Base-by-base conservation (phyloP, 1,139 yeast species). In the Kurtzmaniella quercitrusa region DNA sequence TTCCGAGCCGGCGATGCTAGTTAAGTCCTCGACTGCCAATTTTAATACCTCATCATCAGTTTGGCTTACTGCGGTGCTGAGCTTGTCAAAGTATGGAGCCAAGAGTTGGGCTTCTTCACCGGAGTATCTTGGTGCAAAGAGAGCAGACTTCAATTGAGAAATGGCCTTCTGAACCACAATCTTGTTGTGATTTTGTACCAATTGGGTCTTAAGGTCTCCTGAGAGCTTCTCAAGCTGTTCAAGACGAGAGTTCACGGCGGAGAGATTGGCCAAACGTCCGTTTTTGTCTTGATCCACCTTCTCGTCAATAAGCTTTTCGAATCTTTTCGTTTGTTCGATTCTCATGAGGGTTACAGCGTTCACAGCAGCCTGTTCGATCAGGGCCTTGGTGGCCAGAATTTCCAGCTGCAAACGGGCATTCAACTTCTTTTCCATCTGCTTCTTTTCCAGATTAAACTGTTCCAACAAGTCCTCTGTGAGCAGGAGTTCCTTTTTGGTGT, bases 231-330 rank as follows among this genome's bases (percentile, higher is more conserved):
- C 87, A 50, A 88, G 68, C 37, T 76, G 75, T 31, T 66, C 70
- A 44, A 91, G 72, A 53, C 85, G 75, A 27, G 68, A 58, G 52
- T 78, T 70, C 46, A 94, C 73, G 48, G 79, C 77, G 27, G 76
- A 75, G 55, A 93, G 74, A 57, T 83, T 76, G 42, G 86, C 77
- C 54, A 90, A 77, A 59, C 95, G 83, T 31, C 91, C 90, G 46
- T 81, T 73, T 64, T 98, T 84, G 70, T 93, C 98, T 27, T 68
- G 57, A 54, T 89, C 95, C 42, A 94, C 77, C 50, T 77, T 79
- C 40, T 79, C 77, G 41, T 76, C 65, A 46, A 93, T 71, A 49
- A 82, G 73, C 49, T 76, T 69, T 51, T 85, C 82, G 62, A 89
- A 85, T 57, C 82, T 81, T 54, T 82, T 77, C 47, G 90, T 81